Evolutionary conservation across 1,284 basidiomycete species (phyloP), one percentile per base, ranked within the genome.

Genomic region (Pulveroboletus sp.): DNA sequence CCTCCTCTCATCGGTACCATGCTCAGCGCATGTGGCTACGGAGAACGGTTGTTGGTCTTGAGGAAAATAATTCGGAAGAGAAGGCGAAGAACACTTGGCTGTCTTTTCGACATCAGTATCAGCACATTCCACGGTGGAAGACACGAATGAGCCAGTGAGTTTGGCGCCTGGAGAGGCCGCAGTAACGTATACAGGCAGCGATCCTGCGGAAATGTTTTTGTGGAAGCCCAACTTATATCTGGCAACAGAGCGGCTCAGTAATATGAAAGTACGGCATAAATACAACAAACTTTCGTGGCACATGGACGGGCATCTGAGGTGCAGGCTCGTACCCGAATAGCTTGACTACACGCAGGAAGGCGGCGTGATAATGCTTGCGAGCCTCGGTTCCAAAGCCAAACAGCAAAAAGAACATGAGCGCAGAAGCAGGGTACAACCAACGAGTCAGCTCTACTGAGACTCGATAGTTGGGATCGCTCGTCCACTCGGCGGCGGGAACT

Each of bases 321-420:
- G 52, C 26, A 41, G 56, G 53, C 33, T 37, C 50, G 50, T 62
- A 61, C 15, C 68, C 61, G 5, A 69, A 56, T 26, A 52, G 26
- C 44, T 50, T 53, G 42, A 47, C 57, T 21, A 61, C 37, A 16
- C 54, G 49, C 40, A 58, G 41, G 40, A 59, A 58, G 17, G 54
- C 47, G 4, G 50, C 29, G 3, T 29, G 46, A 36, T 78, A 77
- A 47, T 72, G 63, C 51, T 70, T 72, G 51, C 64, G 60, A n/a
- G 76, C 74, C 39, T 78, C 77, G 26, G 64, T 56, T 0, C 71
- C 75, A 45, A 78, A 75, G 16, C 72, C 75, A 57, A 80, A 80
- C 64, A 78, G 71, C 4, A 63, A 56, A 58, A 77, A 78, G 63
- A 80, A 79, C 19, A 76, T 53, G 53, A 78, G 59, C 0, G 72